Evolutionary conservation across 345 rosid species (phyloP).

Genomic region (Mangifera indica): DNA sequence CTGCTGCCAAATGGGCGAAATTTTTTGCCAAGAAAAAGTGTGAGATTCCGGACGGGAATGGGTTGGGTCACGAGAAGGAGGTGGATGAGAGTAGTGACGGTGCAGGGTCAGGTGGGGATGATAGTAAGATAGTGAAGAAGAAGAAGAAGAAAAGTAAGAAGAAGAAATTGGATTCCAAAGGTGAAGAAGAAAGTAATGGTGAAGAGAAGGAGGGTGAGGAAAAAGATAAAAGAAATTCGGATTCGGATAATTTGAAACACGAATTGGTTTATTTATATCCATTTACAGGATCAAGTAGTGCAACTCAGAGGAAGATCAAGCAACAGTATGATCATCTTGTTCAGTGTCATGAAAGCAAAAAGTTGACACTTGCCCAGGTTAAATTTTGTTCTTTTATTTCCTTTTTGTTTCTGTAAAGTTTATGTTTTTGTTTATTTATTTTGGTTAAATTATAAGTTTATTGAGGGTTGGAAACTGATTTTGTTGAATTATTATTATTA

Average conservation of each 20-base stretch:
- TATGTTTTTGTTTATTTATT: not conserved
- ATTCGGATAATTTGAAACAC: slow-evolving; percentile 41
- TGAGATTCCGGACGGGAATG: slow-evolving; percentile 20
- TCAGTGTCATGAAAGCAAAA: slow-evolving; percentile 59
- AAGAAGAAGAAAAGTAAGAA: slow-evolving; percentile 49
- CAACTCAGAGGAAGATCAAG: slow-evolving; percentile 93
- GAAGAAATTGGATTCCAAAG: slow-evolving; percentile 31
- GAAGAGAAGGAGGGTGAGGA: slow-evolving; percentile 33
- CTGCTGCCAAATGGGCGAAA: slow-evolving; percentile 37
- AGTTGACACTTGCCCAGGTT: slow-evolving; percentile 84
- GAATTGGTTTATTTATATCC: slow-evolving; percentile 77
- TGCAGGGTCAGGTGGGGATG: slow-evolving; percentile 4
- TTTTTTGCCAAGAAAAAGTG: slow-evolving; percentile 11
- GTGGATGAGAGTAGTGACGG: not conserved
- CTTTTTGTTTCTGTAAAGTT: not conserved
- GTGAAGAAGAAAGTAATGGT: slow-evolving; percentile 49
- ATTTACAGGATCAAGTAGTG: slow-evolving; percentile 75
- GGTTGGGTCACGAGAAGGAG: slow-evolving; percentile 23
- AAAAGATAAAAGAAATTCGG: slow-evolving; percentile 24
- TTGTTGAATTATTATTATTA: not conserved
- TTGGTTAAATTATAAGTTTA: not conserved
- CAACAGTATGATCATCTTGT: slow-evolving; percentile 81
- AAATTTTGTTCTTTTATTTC: not conserved
- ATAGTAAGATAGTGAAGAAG: slow-evolving; percentile 22
- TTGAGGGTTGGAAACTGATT: slow-evolving; percentile 1